Percentiles rank a stretch among this genome's conserved stretches.
phyloP scores from a whole-genome alignment of 352 stramenopile genomes.

The Pilasporangium apinafurcum region DNA sequence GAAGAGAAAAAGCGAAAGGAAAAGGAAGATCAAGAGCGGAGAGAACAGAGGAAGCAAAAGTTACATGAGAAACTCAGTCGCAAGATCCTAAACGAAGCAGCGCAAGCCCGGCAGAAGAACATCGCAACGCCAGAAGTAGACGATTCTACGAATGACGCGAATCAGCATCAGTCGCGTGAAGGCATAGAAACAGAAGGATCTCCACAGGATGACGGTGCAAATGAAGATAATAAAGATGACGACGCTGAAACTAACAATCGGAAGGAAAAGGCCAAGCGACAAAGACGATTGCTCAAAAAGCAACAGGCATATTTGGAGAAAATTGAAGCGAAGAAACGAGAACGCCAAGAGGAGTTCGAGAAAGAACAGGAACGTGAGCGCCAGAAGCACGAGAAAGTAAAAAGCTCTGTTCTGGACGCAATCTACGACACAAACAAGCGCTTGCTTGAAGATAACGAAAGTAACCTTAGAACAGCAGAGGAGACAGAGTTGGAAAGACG shows the following conservation, averaged over 20 bases:
- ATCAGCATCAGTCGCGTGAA: slow-evolving; percentile 1
- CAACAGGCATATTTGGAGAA: slow-evolving; percentile 46
- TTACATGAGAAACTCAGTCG: slow-evolving; percentile 49
- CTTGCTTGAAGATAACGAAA: slow-evolving; percentile 17
- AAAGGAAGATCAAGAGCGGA: slow-evolving; percentile 34
- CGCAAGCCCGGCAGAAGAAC: slow-evolving; percentile 21
- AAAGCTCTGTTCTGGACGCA: slow-evolving; percentile 39
- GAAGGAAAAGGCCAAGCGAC: slow-evolving; percentile 28
- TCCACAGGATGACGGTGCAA: no score
- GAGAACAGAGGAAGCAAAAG: slow-evolving; percentile 47
- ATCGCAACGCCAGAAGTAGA: slow-evolving; percentile 9
- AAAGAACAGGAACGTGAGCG: slow-evolving; percentile 36
- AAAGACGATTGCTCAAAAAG: slow-evolving; percentile 53
- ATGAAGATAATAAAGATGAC: slow-evolving; percentile 13
- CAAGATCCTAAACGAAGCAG: slow-evolving; percentile 46
- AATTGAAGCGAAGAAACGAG: slow-evolving; percentile 44
- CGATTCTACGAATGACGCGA: neutral
- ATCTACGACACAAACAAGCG: slow-evolving; percentile 41
- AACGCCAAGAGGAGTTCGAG: slow-evolving; percentile 43
- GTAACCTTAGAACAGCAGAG: slow-evolving; percentile 3
- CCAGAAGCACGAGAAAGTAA: slow-evolving; percentile 49
- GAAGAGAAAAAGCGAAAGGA: slow-evolving; percentile 71
- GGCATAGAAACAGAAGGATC: no score
- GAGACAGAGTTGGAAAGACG: neutral
- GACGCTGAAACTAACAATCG: slow-evolving; percentile 8